A percentile compares a stretch with the other conserved stretches of the same genome.
Evolutionary conservation across 2,329 filamentous ascomycete species (phyloP).

Genomic region (Pezicula carpinea): DNA sequence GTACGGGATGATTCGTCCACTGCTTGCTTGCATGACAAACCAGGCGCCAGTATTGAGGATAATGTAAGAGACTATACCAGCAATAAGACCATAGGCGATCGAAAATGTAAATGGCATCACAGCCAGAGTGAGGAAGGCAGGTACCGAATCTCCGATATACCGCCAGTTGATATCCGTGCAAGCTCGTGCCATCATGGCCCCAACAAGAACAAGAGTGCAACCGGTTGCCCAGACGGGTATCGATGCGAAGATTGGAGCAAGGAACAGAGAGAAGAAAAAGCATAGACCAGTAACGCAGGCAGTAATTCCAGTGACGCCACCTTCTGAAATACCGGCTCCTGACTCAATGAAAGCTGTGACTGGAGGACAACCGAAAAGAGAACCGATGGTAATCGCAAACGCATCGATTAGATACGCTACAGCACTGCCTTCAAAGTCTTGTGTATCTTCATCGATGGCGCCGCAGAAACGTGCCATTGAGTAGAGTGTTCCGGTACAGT

Average conservation of each 20-base stretch:
- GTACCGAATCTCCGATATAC: slow-evolving; percentile 78
- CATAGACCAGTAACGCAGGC: slow-evolving; percentile 73
- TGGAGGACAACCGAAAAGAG: slow-evolving; percentile 71
- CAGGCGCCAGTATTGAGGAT: slow-evolving; percentile 69
- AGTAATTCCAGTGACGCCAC: slow-evolving; percentile 80
- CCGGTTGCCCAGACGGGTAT: slow-evolving; percentile 89
- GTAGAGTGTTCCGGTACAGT: slow-evolving; percentile 81
- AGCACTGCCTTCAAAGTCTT: slow-evolving; percentile 83
- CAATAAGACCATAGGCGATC: slow-evolving; percentile 82
- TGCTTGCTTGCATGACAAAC: slow-evolving; percentile 59
- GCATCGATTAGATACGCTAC: slow-evolving; percentile 83
- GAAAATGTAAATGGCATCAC: slow-evolving; percentile 90
- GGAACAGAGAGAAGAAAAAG: slow-evolving; percentile 86
- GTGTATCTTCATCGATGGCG: slow-evolving; percentile 73
- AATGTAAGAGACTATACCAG: slow-evolving; percentile 70
- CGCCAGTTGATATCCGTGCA: slow-evolving; percentile 84
- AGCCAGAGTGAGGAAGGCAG: slow-evolving; percentile 78
- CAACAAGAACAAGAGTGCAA: slow-evolving; percentile 81
- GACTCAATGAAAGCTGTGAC: slow-evolving; percentile 86
- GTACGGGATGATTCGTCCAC: slow-evolving; percentile 66
- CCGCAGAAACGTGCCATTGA: slow-evolving; percentile 84
- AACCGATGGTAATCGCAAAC: slow-evolving; percentile 72
- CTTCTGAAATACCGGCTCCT: slow-evolving; percentile 86
- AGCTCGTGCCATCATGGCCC: slow-evolving; percentile 78
- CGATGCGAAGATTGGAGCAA: slow-evolving; percentile 84